Percentiles rank a stretch among this genome's conserved stretches.
Evolutionary conservation across 2,329 filamentous ascomycete genomes (phyloP).

Genomic region (Phialophora verrucosa): DNA sequence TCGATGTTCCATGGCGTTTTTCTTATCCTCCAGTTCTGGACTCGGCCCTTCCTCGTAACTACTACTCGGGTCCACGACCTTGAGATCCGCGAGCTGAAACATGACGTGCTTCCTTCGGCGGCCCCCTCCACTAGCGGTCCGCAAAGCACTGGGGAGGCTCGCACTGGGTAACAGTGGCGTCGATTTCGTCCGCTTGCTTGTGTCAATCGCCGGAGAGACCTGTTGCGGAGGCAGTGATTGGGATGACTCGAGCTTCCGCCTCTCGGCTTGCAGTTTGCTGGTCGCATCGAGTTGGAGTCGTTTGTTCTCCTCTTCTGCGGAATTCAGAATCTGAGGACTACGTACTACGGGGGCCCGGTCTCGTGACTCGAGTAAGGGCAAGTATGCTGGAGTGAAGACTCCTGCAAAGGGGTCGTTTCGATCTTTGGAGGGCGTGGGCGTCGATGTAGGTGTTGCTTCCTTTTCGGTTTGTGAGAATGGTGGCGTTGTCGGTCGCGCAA

Average conservation of each 20-base stretch:
- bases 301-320: conserved; percentile 26
- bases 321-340: conserved; percentile 20
- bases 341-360: conserved; percentile 17
- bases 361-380: conserved; percentile 36
- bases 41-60: conserved; percentile 39
- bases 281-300: conserved; percentile 25
- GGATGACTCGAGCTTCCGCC: conserved; percentile 19
- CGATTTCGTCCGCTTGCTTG: conserved; percentile 29
- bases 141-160: conserved; percentile 38
- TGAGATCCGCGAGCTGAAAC: conserved; percentile 39
- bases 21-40: conserved; percentile 23
- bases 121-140: conserved; percentile 29
- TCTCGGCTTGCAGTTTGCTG: conserved; percentile 24
- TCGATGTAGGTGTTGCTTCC: conserved; percentile 11
- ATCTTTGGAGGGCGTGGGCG: conserved; percentile 29
- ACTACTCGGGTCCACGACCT: conserved; percentile 39
- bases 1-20: neutral
- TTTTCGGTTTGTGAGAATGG: conserved; percentile 18
- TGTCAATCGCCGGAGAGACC: conserved; percentile 25
- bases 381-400: conserved; percentile 36
- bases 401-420: conserved; percentile 33
- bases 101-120: conserved; percentile 39
- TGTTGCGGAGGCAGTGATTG: conserved; percentile 28
- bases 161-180: conserved; percentile 28
- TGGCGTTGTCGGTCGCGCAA: conserved; percentile 15